phyloP scores from a whole-genome alignment of 2,329 filamentous ascomycete genomes.

The Sporothrix humicola region DNA sequence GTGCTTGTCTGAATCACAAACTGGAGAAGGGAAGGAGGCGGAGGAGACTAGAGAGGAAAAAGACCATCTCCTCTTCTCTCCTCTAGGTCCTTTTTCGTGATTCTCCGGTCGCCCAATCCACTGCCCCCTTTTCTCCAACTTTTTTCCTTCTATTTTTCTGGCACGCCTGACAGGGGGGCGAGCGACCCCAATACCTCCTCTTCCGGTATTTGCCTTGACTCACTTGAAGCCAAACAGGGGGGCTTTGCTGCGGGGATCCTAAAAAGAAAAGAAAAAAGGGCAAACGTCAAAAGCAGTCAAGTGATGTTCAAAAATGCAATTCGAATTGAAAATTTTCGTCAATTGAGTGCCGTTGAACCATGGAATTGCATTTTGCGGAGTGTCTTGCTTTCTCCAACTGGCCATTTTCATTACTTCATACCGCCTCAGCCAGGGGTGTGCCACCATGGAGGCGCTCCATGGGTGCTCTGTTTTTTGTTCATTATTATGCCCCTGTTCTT shows the following conservation, averaged over 20 bases:
- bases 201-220: not conserved
- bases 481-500: not conserved
- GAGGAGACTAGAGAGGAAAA: not conserved
- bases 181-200: not conserved
- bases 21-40: too few species aligned
- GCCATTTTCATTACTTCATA: constrained; percentile 30
- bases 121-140: constrained; percentile 12
- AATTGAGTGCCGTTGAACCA: not conserved
- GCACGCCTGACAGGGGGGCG: not conserved
- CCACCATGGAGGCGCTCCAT: not conserved
- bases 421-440: constrained; percentile 2
- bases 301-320: not conserved
- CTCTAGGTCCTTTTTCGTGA: not conserved
- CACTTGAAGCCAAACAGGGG: not conserved
- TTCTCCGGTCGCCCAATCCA: not conserved
- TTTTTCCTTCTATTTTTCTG: not conserved
- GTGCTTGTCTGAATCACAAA: constrained; percentile 11
- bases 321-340: not conserved
- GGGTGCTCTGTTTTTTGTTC: too few species aligned
- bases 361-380: not conserved
- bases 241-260: not conserved
- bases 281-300: not conserved
- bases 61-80: not conserved
- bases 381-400: constrained; percentile 11
- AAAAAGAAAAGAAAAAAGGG: not conserved